Base-by-base conservation (phyloP, 2,329 filamentous ascomycete species). In the Dactylella cylindrospora region DNA sequence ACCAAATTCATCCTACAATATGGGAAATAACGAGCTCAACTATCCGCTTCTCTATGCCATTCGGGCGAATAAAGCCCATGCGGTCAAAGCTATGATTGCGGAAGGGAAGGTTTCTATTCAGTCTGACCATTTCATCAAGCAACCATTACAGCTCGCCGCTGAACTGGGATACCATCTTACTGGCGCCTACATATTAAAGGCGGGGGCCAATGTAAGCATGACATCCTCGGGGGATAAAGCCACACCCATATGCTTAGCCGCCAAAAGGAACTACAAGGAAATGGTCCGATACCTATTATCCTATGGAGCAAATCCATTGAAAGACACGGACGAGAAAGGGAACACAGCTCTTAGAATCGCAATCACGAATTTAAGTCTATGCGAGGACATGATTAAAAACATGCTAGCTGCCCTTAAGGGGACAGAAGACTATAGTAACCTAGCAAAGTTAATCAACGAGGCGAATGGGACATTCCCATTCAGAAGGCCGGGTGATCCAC, bases 1-100 rank as follows among this genome's bases (percentile, higher is more conserved):
- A 31, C 20, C 9, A n/a, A n/a, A n/a, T 49, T 19, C 17, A 41
- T 12, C 19, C 4, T 2, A 10, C 8, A 7, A n/a, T 10, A 15
- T 22, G 15, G 36, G 31, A 29, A 12, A 38, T 26, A 23, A 13
- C 22, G 25, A 9, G 10, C 8, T 6, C n/a, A n/a, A n/a, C 2
- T 23, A 20, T 5, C 47, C 47, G 12, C 47, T 61, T 12, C 28
- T 32, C 3, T 43, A 43, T 26, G 55, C 55, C 1, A 61, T 61
- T 17, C 2, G 7, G 19, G 7, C 2, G 2, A 0, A 17, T 10
- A 23, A 22, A 49, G 23, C n/a, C 8, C 32, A 44, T 15, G 55
- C 55, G 12, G 41, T 49, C 3, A 2, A 46, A 4, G 47, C 55
- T 2, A 53, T 61, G n/a, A 53, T 61, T 19, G 12, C 40, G 3